phyloP scores from a whole-genome alignment of 116 monocot species.

The Iris pallida region DNA sequence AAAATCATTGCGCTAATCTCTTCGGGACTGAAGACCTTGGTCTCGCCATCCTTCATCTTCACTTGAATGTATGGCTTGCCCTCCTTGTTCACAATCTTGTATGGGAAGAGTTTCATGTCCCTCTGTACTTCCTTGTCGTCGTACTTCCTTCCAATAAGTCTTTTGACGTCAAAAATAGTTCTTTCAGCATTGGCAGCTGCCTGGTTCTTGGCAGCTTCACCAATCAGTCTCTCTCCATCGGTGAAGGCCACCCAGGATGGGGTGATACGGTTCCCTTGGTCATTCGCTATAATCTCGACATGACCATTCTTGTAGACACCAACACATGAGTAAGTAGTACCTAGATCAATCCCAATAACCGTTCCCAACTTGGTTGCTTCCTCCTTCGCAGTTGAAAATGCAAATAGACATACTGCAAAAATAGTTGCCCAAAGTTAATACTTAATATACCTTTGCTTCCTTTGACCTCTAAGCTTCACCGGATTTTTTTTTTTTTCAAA shows the following conservation, averaged over 20 bases:
- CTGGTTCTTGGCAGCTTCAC: conserved; percentile 53
- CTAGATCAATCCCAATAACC: conserved; percentile 49
- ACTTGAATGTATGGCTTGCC: conserved; percentile 35
- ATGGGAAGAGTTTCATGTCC: conserved; percentile 22
- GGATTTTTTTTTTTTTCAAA: no score
- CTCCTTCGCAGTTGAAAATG: conserved; percentile 38
- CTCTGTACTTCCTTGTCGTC: conserved; percentile 42
- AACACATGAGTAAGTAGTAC: conserved; percentile 59
- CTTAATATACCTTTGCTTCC: no score
- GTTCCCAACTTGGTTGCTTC: conserved; percentile 49
- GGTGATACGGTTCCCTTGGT: conserved; percentile 54
- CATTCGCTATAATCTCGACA: conserved; percentile 49
- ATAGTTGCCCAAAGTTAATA: no score
- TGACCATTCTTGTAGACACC: conserved; percentile 55
- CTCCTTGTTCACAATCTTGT: conserved; percentile 33
- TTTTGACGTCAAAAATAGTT: conserved; percentile 48
- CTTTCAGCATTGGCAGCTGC: conserved; percentile 45
- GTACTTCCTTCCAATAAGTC: conserved; percentile 55
- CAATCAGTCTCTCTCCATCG: conserved; percentile 43
- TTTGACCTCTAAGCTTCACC: no score
- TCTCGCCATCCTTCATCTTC: conserved; percentile 24
- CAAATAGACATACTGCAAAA: conserved; percentile 38
- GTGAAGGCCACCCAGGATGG: conserved; percentile 61
- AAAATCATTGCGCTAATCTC: conserved; percentile 37
- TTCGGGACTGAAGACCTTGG: conserved; percentile 40